phyloP scores from a whole-genome alignment of 164 flowering plant genomes.

The Magnolia sinica region DNA sequence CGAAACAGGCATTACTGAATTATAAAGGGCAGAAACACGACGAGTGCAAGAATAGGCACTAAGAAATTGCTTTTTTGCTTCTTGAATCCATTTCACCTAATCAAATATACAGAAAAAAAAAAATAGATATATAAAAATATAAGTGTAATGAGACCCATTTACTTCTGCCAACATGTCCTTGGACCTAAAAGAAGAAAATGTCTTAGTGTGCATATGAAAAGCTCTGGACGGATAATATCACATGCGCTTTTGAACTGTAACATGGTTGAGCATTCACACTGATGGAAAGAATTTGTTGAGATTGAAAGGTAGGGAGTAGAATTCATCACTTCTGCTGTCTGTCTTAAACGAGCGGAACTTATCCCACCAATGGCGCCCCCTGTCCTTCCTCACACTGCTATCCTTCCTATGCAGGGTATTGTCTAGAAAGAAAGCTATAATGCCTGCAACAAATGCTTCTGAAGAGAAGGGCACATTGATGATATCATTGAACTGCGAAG shows the following conservation, averaged over 20 bases:
- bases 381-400: constrained; percentile 58
- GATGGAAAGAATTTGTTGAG: constrained; percentile 96
- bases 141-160: not conserved
- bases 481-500: constrained; percentile 84
- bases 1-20: too few relatives aligned
- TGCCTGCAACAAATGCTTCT: constrained; percentile 84
- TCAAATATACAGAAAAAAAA: constrained; percentile 1
- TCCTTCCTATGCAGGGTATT: constrained; percentile 64
- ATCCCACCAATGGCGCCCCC: constrained; percentile 97
- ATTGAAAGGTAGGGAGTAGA: constrained; percentile 87
- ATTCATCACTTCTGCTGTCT: constrained; percentile 85
- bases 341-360: constrained; percentile 72
- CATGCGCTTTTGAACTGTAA: not conserved
- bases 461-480: constrained; percentile 82
- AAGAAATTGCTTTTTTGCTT: not conserved
- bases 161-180: not conserved
- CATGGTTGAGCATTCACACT: constrained; percentile 26
- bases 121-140: not conserved
- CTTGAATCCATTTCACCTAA: not conserved
- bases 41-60: not conserved
- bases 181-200: not conserved
- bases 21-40: too few relatives aligned
- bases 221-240: not conserved
- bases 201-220: not conserved
- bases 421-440: constrained; percentile 73